A percentile compares a stretch with the other conserved stretches of the same genome.
phyloP scores from a whole-genome alignment of 108 stramenopile species.

The Fragilariopsis cylindrus region DNA sequence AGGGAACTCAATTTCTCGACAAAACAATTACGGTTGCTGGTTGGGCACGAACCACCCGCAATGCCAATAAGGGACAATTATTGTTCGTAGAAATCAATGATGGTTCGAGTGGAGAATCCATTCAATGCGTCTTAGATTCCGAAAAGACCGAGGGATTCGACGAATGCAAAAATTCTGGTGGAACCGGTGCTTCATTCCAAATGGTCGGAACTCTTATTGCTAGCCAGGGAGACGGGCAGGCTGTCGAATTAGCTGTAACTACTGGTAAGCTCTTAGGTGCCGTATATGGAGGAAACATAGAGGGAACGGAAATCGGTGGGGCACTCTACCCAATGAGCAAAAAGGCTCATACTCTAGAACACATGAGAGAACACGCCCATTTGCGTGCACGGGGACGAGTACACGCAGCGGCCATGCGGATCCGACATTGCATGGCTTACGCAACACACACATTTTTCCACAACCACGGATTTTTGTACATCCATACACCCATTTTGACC shows the following conservation, averaged over 20 bases:
- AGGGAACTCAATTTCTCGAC: conserved; percentile 29
- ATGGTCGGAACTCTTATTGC: conserved; percentile 58
- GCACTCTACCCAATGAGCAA: conserved; percentile 57
- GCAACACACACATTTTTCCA: conserved; percentile 89
- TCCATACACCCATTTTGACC: conserved; percentile 85
- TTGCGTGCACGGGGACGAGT: conserved; percentile 69
- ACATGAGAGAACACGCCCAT: conserved; percentile 74
- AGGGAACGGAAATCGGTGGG: conserved; percentile 50
- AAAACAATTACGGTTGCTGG: conserved; percentile 72
- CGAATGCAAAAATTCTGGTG: conserved; percentile 41
- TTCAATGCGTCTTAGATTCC: conserved; percentile 63
- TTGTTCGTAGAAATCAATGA: conserved; percentile 84
- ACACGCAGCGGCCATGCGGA: conserved; percentile 70
- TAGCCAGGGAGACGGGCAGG: conserved; percentile 60
- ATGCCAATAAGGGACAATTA: conserved; percentile 59
- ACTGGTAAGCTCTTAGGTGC: conserved; percentile 52
- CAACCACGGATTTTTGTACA: conserved; percentile 78
- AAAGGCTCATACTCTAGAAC: conserved; percentile 73
- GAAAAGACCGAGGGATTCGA: conserved; percentile 55
- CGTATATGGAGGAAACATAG: conserved; percentile 55
- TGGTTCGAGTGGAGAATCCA: conserved; percentile 51
- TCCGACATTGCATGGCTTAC: conserved; percentile 84
- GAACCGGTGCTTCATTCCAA: conserved; percentile 64
- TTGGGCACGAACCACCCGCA: conserved; percentile 73
- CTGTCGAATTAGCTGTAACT: conserved; percentile 64